These are phyloP conservation scores for Pelargonium australe DNA, from an alignment of 441 rosid species.

Conservation along the genomic window DNA sequence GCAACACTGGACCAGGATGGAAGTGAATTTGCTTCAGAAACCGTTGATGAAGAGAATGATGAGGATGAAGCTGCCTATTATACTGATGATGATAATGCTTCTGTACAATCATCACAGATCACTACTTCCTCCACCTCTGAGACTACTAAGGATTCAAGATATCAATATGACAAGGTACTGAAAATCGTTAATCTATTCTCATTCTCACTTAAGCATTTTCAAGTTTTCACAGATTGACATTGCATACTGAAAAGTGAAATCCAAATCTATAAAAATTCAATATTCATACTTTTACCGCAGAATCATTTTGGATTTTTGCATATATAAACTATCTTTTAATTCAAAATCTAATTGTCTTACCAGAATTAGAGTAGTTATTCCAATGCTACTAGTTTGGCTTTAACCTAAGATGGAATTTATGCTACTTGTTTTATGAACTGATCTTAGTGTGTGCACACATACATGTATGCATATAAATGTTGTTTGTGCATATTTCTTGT, in stretches of 20 bases:
- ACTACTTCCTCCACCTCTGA: conserved; percentile 38
- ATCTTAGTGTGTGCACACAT: not conserved
- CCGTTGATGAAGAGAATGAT: conserved; percentile 39
- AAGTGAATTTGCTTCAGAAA: too few species aligned
- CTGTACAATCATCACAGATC: conserved; percentile 46
- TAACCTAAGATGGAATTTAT: not conserved
- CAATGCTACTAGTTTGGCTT: not conserved
- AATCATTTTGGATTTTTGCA: conserved; percentile 1
- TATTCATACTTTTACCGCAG: not conserved
- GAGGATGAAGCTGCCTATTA: conserved; percentile 59
- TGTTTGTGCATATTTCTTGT: not conserved
- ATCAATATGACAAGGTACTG: conserved; percentile 45
- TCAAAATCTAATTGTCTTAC: not conserved
- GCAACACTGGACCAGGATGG: conserved; percentile 28
- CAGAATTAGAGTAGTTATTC: not conserved
- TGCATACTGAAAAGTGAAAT: not conserved
- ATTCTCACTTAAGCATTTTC: not conserved
- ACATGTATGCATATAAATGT: not conserved
- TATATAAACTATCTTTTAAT: not conserved
- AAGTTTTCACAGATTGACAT: not conserved
- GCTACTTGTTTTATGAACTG: not conserved
- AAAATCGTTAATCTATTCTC: conserved; percentile 6
- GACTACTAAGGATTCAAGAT: conserved; percentile 20
- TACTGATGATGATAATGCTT: conserved; percentile 60
- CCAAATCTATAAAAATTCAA: not conserved